A percentile compares a stretch with the other conserved stretches of the same genome.
phyloP scores from a whole-genome alignment of 345 rosid species.

The Gossypium ekmanianum region DNA sequence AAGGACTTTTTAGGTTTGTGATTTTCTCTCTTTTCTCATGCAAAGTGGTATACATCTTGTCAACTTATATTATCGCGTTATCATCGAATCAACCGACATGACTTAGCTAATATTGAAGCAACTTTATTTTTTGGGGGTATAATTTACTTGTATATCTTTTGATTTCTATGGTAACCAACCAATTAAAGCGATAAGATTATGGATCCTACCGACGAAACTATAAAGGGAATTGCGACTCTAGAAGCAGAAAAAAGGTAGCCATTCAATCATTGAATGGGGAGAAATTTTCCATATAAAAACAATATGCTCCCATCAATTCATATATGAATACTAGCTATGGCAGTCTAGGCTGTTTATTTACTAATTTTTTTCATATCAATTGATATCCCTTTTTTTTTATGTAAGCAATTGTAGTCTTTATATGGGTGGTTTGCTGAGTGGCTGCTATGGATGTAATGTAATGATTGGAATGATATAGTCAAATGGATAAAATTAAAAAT shows the following conservation, averaged over 20 bases:
- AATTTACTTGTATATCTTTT: background rate
- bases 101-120: background rate
- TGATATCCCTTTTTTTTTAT: background rate
- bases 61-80: background rate
- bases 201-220: background rate
- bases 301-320: background rate
- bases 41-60: too few species aligned
- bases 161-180: background rate
- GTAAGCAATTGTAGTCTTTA: background rate
- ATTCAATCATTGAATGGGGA: conserved; percentile 7
- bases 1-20: too few species aligned
- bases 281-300: conserved; percentile 8
- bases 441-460: background rate
- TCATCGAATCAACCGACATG: background rate
- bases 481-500: background rate
- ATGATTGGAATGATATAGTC: background rate
- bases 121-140: background rate
- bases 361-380: background rate
- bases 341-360: background rate
- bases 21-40: too few species aligned
- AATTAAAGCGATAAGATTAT: conserved; percentile 3
- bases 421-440: background rate
- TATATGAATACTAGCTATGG: background rate
- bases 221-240: background rate
- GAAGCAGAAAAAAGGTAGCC: background rate